Evolutionary conservation across 106 monocot genomes (phyloP).

Genomic region (Dendrobium huoshanense): DNA sequence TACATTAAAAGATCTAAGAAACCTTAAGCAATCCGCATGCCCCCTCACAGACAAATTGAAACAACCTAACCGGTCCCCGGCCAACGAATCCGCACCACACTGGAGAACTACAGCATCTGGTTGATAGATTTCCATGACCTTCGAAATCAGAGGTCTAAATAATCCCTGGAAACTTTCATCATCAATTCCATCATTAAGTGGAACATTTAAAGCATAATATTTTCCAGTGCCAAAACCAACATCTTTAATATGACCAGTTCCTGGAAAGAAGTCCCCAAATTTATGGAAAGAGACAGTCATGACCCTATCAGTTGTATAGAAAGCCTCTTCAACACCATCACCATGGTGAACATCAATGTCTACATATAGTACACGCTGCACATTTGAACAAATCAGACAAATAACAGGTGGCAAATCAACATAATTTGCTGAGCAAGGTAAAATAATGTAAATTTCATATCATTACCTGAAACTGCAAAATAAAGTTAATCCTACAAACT

Average conservation of each 20-base stretch:
- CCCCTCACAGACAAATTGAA: conserved; percentile 70
- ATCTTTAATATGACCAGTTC: conserved; percentile 44
- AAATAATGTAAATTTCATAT: not conserved
- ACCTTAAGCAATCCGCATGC: conserved; percentile 70
- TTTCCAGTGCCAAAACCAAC: conserved; percentile 31
- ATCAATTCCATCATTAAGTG: conserved; percentile 61
- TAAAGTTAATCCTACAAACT: not conserved
- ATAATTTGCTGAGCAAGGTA: not conserved
- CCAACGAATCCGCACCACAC: conserved; percentile 68
- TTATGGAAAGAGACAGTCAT: conserved; percentile 50
- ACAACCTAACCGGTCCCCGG: conserved; percentile 67
- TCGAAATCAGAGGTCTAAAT: conserved; percentile 50
- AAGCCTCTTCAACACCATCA: conserved; percentile 45
- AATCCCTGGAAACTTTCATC: conserved; percentile 52
- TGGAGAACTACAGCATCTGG: conserved; percentile 75
- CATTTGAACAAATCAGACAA: conserved; percentile 8
- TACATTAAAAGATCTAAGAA: conserved; percentile 61
- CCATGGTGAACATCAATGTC: conserved; percentile 48
- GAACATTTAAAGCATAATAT: conserved; percentile 67
- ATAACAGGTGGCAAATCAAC: not conserved
- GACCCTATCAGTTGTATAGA: conserved; percentile 40
- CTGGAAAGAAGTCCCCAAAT: conserved; percentile 42
- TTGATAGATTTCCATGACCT: conserved; percentile 71
- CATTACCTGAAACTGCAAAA: not conserved
- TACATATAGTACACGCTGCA: conserved; percentile 45